phyloP scores from a whole-genome alignment of 1,139 yeast species.

The Neolecta irregularis region DNA sequence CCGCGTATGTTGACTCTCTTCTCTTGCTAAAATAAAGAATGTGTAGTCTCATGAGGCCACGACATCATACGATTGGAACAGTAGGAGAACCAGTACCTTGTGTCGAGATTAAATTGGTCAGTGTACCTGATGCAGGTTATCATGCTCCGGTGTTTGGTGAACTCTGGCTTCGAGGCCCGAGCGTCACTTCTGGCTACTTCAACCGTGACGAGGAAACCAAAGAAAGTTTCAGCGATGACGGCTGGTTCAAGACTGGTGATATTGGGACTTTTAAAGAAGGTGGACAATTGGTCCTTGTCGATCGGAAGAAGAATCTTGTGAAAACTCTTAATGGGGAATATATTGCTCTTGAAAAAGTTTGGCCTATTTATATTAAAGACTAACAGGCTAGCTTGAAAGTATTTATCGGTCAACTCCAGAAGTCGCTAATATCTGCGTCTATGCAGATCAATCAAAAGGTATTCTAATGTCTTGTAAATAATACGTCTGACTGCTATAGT shows the following conservation, averaged over 20 bases:
- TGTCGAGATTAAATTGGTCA: conserved; percentile 75
- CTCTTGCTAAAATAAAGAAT: conserved; percentile 24
- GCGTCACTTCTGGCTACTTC: conserved; percentile 64
- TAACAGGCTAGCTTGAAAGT: conserved; percentile 17
- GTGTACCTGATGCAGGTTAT: conserved; percentile 85
- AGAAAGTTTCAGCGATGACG: conserved; percentile 62
- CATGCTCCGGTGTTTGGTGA: conserved; percentile 67
- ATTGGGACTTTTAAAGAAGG: conserved; percentile 81
- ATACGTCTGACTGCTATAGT: too few relatives aligned
- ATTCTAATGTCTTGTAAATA: too few relatives aligned
- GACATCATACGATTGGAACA: conserved; percentile 51
- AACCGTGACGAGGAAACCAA: conserved; percentile 70
- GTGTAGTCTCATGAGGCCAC: conserved; percentile 53
- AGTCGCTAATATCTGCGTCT: conserved; percentile 74
- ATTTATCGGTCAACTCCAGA: conserved; percentile 66
- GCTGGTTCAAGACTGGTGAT: conserved; percentile 96
- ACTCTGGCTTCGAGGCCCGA: conserved; percentile 58
- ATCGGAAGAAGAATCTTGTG: conserved; percentile 90
- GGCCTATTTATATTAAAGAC: conserved; percentile 29
- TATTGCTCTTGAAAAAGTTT: conserved; percentile 89
- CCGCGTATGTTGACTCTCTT: conserved; percentile 32
- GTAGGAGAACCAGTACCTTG: conserved; percentile 76
- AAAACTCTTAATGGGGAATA: conserved; percentile 96
- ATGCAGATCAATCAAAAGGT: conserved; percentile 75
- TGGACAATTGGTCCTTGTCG: conserved; percentile 73